A percentile compares a stretch with the other conserved stretches of the same genome.
phyloP scores from a whole-genome alignment of 306 rosid species.

The Hippophae tibetana region DNA sequence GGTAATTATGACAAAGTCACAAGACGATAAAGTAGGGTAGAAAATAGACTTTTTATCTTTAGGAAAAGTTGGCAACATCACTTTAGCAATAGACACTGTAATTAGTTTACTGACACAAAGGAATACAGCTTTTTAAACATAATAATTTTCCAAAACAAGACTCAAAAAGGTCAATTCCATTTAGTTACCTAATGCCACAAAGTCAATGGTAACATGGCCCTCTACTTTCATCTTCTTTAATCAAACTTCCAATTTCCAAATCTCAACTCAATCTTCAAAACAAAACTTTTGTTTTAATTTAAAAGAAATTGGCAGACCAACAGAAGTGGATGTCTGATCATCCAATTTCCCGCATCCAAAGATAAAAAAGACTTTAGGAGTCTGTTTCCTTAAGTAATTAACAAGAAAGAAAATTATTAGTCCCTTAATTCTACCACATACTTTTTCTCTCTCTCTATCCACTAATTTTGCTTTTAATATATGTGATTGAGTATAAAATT shows the following conservation, averaged over 20 bases:
- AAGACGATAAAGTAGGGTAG: background rate
- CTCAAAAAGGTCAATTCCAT: slow-evolving; percentile 20
- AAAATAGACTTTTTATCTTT: background rate
- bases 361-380: slow-evolving; percentile 15
- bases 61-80: slow-evolving; percentile 8
- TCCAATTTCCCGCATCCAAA: slow-evolving; percentile 35
- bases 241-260: too few species aligned
- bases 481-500: too few species aligned
- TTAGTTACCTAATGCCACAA: slow-evolving; percentile 17
- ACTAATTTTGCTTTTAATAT: too few species aligned
- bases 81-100: slow-evolving; percentile 2
- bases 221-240: slow-evolving; percentile 4
- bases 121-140: background rate
- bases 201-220: slow-evolving; percentile 25
- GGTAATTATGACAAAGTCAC: background rate
- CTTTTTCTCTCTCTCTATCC: too few species aligned
- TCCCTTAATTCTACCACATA: too few species aligned
- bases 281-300: slow-evolving; percentile 11
- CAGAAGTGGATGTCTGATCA: slow-evolving; percentile 46
- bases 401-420: too few species aligned
- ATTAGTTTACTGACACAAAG: slow-evolving; percentile 4
- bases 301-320: slow-evolving; percentile 40
- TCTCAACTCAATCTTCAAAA: slow-evolving; percentile 7
- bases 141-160: background rate
- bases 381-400: too few species aligned